Percentiles rank a stretch among this genome's conserved stretches.
phyloP scores from a whole-genome alignment of 2,329 filamentous ascomycete genomes.

The Pestalotiopsis sp. region DNA sequence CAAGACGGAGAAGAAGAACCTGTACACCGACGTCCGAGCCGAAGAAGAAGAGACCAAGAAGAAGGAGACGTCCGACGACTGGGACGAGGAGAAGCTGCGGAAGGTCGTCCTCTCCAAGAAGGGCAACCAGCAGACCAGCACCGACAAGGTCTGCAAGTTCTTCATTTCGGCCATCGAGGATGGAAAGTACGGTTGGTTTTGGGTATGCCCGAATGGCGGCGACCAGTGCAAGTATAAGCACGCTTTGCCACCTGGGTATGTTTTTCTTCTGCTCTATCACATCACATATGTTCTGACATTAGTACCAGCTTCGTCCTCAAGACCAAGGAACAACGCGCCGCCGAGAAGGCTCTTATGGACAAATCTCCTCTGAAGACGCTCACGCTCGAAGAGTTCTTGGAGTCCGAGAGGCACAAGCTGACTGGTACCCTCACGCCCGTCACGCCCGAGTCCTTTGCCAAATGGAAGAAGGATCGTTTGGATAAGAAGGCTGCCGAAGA shows the following conservation, averaged over 20 bases:
- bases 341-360: constrained; percentile 93
- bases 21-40: constrained; percentile 84
- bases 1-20: constrained; percentile 87
- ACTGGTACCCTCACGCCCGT: constrained; percentile 91
- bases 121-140: constrained; percentile 92
- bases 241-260: constrained; percentile 89
- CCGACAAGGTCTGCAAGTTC: constrained; percentile 98
- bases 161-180: constrained; percentile 98
- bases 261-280: constrained; percentile 25
- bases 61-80: constrained; percentile 90
- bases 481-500: constrained; percentile 96
- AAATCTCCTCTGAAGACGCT: constrained; percentile 94
- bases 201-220: constrained; percentile 93
- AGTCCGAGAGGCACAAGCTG: constrained; percentile 94
- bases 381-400: constrained; percentile 95
- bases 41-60: constrained; percentile 79
- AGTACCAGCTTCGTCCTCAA: constrained; percentile 83
- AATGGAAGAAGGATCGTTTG: constrained; percentile 94
- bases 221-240: constrained; percentile 99
- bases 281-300: constrained; percentile 13
- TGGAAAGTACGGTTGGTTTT: constrained; percentile 99
- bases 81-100: constrained; percentile 95
- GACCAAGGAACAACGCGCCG: constrained; percentile 94
- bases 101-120: constrained; percentile 94
- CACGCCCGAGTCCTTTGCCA: constrained; percentile 87